These are phyloP conservation scores for Ophiostoma tasmaniense DNA, from an alignment of 2,329 filamentous ascomycete species.

Conservation along the genomic window DNA sequence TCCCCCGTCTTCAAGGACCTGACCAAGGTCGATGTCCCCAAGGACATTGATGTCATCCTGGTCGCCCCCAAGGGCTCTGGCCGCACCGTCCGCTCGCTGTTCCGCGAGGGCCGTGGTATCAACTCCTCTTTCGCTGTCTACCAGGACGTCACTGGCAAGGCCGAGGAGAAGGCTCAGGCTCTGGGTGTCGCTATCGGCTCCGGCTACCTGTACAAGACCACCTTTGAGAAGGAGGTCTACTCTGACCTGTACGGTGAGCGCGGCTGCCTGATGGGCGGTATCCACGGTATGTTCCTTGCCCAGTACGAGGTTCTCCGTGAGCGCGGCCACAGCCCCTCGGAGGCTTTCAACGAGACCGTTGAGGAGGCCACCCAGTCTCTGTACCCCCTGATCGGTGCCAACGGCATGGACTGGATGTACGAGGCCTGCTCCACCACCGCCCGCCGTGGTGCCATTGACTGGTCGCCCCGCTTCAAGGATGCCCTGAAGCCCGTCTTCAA, in stretches of 20 bases:
- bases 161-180: conserved; percentile 94
- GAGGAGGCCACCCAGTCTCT: conserved; percentile 98
- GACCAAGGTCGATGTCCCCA: conserved; percentile 96
- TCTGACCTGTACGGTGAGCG: conserved; percentile 99
- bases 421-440: conserved; percentile 98
- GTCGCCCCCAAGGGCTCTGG: conserved; percentile 98
- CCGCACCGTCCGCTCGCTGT: conserved; percentile 95
- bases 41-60: conserved; percentile 96
- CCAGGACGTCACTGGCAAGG: conserved; percentile 97
- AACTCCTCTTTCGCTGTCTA: conserved; percentile 98
- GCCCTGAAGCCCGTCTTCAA: conserved; percentile 98
- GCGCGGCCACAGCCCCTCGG: conserved; percentile 91
- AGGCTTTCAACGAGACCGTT: conserved; percentile 99
- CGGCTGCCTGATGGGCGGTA: conserved; percentile 99
- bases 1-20: conserved; percentile 99
- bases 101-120: conserved; percentile 98
- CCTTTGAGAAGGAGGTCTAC: conserved; percentile 99
- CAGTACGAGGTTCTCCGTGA: conserved; percentile 99
- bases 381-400: conserved; percentile 92
- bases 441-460: conserved; percentile 97
- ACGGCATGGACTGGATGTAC: conserved; percentile 99
- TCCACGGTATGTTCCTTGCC: conserved; percentile 99
- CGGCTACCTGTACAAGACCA: conserved; percentile 99
- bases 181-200: conserved; percentile 94
- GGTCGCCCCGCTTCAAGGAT: conserved; percentile 95